Evolutionary conservation across 1,284 basidiomycete species (phyloP).

Genomic region (Coniferiporia weirii): DNA sequence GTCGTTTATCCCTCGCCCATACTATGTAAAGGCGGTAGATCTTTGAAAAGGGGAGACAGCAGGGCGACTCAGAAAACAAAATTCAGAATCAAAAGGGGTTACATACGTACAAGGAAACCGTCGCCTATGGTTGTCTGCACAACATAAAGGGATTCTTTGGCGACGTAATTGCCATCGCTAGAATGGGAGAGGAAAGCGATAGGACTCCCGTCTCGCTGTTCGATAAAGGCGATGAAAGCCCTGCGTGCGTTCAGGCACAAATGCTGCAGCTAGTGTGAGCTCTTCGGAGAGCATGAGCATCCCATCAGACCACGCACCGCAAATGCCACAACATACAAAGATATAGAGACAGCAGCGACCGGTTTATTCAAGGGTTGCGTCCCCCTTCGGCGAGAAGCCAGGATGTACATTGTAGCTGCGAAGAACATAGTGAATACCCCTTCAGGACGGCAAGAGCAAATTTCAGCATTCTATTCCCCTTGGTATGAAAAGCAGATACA

Average conservation of each 20-base stretch:
- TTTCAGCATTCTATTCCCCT: background rate
- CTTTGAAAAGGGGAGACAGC: too few relatives aligned
- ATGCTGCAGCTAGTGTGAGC: background rate
- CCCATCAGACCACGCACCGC: conserved; percentile 20
- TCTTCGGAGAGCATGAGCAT: background rate
- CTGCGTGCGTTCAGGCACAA: conserved; percentile 21
- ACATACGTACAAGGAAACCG: conserved; percentile 1
- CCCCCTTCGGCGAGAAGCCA: conserved; percentile 12
- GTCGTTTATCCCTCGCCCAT: background rate
- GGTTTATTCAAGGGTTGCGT: conserved; percentile 15
- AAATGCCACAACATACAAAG: conserved; percentile 17
- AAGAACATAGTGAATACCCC: conserved; percentile 15
- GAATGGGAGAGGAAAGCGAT: conserved; percentile 22
- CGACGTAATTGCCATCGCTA: conserved; percentile 21
- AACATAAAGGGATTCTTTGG: conserved; percentile 24
- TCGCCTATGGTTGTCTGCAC: conserved; percentile 18
- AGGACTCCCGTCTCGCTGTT: conserved; percentile 21
- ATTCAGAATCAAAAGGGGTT: too few relatives aligned
- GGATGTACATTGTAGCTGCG: conserved; percentile 14
- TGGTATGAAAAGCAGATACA: background rate
- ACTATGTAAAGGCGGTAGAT: too few relatives aligned
- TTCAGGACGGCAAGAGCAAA: background rate
- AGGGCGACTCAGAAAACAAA: too few relatives aligned
- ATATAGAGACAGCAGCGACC: conserved; percentile 11
- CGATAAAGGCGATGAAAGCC: conserved; percentile 24